Evolutionary conservation across 352 stramenopile genomes (phyloP), one percentile per base, ranked within the genome.

Genomic region (Pythium angustatum): DNA sequence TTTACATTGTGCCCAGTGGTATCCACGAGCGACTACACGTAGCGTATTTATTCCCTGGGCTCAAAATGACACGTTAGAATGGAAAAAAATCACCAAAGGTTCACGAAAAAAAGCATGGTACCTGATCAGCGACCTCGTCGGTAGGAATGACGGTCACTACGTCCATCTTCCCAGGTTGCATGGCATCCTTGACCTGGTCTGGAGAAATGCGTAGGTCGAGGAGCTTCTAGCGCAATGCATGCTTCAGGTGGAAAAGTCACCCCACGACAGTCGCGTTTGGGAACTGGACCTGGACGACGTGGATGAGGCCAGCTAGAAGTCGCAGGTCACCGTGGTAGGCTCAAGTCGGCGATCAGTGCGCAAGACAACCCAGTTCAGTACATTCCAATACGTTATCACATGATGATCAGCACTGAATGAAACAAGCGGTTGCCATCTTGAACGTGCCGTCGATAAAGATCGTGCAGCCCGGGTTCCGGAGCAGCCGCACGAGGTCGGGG

Each of bases 381-480:
- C 40, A 24, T 38, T 51, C 57, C 64, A 63, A 44, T 71, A 71
- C 2, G 27, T 66, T 55, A 59, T 7, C 17, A 14, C 62, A 69
- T 64, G 19, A 54, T 19, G 26, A 69, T 59, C 1, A 59, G 15
- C 52, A 49, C 24, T 59, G 52, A 1, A 24, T 5, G 24, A 59
- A 59, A 3, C 52, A 21, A 0, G 33, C 5, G 1, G 52, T 24
- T 1, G n/a, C 52, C 24, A 59, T 30, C 26, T 49, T 59, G 34
- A 59, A 59, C 2, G 38, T 50, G 3, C 52, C 52, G 38, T 59
- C 36, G 24, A 50, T 40, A 27, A 40, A 59, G 24, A 58, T 4
- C 1, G 6, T 3, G 17, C 5, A 26, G 8, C 26, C 26, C 2
- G 36, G 34, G 38, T 59, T 38, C 0, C 52, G 2, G 12, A 59